Base-by-base conservation (phyloP, 148 eudicot genomes). In the Spergularia bocconei region DNA sequence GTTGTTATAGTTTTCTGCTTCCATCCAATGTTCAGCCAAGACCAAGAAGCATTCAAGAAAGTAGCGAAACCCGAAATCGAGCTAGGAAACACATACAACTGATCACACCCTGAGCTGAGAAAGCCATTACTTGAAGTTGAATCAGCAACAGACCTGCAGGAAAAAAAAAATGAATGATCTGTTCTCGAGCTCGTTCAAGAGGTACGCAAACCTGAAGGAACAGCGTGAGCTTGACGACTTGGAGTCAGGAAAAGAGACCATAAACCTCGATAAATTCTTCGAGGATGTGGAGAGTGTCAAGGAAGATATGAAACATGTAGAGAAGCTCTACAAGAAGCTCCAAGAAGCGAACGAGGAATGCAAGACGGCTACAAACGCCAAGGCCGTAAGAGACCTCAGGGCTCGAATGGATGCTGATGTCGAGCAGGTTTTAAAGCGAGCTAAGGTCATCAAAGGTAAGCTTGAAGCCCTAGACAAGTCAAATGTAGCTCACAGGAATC, bases 351-450 rank as follows among this genome's bases (percentile, higher is more conserved):
- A 89, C 47, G 91, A 85, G 54, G 89, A 91, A 72, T 75, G 87
- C 86, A 91, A 85, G 66, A 73, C 78, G 0, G 91, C 84, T 0
- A 89, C 88, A 25, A 89, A 85, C 69, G 91, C 97, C 36, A 85
- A 86, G 52, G 81, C 90, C 1, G 85, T 91, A 64, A 88, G 81
- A 23, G 84, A 82, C 5, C 75, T 89, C 2, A 80, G 97, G 47
- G 84, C 89, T 16, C 71, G 80, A 44, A 91, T 91, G 93, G 97
- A 91, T 23, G 58, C 86, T 4, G 91, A 91, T 57, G 91, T 88
- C 1, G 63, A 82, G 13, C 88, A 86, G 56, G 90, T 89, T 17
- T 73, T 91, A 19, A 91, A 82, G 72, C 85, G 88, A 39, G 93
- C 80, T n/a, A 91, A 87, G 79, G 33, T 86, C 36, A 86, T 91